These are phyloP conservation scores for Venturia carpophila DNA, from an alignment of 2,329 filamentous ascomycete species.

Conservation along the genomic window DNA sequence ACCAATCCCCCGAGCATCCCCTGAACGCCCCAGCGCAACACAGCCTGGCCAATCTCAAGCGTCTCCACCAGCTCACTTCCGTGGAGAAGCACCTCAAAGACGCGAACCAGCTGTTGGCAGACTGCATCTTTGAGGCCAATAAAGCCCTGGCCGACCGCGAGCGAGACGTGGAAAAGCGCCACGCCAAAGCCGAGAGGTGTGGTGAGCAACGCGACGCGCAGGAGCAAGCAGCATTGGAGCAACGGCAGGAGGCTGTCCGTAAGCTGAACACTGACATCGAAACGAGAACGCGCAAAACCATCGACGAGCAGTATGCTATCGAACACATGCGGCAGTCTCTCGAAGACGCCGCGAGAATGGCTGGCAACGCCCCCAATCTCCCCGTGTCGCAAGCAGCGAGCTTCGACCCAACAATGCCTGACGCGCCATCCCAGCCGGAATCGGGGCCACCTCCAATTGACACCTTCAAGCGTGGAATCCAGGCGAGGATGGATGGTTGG, in stretches of 20 bases:
- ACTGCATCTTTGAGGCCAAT: slow-evolving; percentile 14
- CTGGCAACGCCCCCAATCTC: not conserved
- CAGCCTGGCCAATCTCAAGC: not conserved
- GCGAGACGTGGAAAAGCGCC: slow-evolving; percentile 2
- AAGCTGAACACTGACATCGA: slow-evolving; percentile 17
- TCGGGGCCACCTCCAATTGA: not conserved
- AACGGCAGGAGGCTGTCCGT: slow-evolving; percentile 11
- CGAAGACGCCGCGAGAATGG: not conserved
- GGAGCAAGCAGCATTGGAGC: slow-evolving; percentile 13
- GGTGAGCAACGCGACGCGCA: slow-evolving; percentile 6
- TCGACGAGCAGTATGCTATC: slow-evolving; percentile 16
- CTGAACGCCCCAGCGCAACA: slow-evolving; percentile 1
- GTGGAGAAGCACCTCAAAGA: slow-evolving; percentile 15
- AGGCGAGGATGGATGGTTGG: slow-evolving; percentile 38
- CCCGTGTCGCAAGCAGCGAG: not conserved
- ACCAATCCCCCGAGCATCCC: slow-evolving; percentile 9
- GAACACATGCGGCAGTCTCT: not conserved
- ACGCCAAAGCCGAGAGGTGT: slow-evolving; percentile 1
- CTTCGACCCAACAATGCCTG: slow-evolving; percentile 18
- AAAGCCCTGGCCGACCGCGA: not conserved
- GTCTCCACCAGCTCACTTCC: not conserved
- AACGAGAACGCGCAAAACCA: slow-evolving; percentile 10
- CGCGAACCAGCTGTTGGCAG: slow-evolving; percentile 8
- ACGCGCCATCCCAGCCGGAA: slow-evolving; percentile 25
- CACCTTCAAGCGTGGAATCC: slow-evolving; percentile 31